phyloP scores from a whole-genome alignment of 1,139 yeast species.

The Candida albicans region DNA sequence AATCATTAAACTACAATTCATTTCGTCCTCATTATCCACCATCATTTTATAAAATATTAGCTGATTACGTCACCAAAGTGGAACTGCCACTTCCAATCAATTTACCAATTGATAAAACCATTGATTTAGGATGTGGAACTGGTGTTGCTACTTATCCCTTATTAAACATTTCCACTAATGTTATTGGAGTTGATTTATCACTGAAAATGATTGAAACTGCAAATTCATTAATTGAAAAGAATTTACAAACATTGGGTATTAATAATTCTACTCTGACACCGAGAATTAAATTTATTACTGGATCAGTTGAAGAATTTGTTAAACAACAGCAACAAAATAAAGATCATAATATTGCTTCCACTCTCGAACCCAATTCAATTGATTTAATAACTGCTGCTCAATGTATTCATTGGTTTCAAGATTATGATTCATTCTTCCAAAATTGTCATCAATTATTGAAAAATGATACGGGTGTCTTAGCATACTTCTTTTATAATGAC shows the following conservation, averaged over 20 bases:
- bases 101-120: slow-evolving; percentile 23
- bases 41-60: slow-evolving; percentile 48
- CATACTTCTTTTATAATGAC: slow-evolving; percentile 47
- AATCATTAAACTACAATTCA: slow-evolving; percentile 56
- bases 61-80: slow-evolving; percentile 22
- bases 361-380: slow-evolving; percentile 20
- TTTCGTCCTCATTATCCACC: slow-evolving; percentile 70
- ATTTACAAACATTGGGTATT: slow-evolving; percentile 22
- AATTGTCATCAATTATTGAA: slow-evolving; percentile 30
- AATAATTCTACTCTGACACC: slow-evolving; percentile 16
- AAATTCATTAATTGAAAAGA: slow-evolving; percentile 22
- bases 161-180: slow-evolving; percentile 30
- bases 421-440: slow-evolving; percentile 33
- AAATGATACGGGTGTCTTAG: slow-evolving; percentile 37
- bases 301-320: slow-evolving; percentile 38
- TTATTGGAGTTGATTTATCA: slow-evolving; percentile 38
- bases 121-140: slow-evolving; percentile 45
- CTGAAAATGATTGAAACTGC: slow-evolving; percentile 38
- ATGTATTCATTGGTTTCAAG: slow-evolving; percentile 48
- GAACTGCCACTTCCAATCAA: slow-evolving; percentile 6
- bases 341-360: slow-evolving; percentile 6
- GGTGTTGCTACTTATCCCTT: slow-evolving; percentile 43
- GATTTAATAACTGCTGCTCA: slow-evolving; percentile 48
- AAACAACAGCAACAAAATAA: slow-evolving; percentile 3
- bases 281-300: slow-evolving; percentile 32